Conservation (phyloP, 192 early-diverging fungal species). For the Haplosporangium gracile region DNA sequence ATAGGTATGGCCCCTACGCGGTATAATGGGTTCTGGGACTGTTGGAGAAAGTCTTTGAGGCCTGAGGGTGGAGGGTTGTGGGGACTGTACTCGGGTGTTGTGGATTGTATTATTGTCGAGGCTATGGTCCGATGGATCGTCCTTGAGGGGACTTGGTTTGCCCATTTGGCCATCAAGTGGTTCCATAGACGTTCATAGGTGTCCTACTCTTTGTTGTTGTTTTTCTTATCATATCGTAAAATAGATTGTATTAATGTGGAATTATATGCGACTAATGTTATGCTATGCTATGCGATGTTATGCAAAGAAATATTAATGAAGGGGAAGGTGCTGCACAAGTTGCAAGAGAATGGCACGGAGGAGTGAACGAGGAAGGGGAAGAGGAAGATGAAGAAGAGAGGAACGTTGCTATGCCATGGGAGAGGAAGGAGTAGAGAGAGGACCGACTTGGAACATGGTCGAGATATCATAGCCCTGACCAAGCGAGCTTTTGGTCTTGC, state of each 20-base stretch:
- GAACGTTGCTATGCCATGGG: background rate
- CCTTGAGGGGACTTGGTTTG: conserved; percentile 54
- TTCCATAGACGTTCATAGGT: conserved; percentile 24
- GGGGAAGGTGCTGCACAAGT: background rate
- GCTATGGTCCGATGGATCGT: conserved; percentile 56
- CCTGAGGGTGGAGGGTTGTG: conserved; percentile 51
- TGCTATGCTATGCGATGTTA: background rate
- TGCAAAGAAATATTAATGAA: background rate
- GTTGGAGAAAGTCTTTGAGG: conserved; percentile 41
- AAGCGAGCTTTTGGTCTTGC: conserved; percentile 5
- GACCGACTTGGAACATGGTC: conserved; percentile 39
- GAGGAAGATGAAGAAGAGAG: too few species aligned
- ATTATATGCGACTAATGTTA: background rate
- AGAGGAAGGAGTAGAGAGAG: background rate
- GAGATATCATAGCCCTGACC: conserved; percentile 48
- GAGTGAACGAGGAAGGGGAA: background rate
- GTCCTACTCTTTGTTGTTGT: background rate
- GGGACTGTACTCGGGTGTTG: conserved; percentile 56
- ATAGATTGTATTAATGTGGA: background rate
- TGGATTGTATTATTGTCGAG: conserved; percentile 60
- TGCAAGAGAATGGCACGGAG: background rate
- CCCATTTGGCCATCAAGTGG: conserved; percentile 52
- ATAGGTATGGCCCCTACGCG: conserved; percentile 41
- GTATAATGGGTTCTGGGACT: conserved; percentile 61
- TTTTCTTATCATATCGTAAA: background rate